Evolutionary conservation across 306 rosid genomes (phyloP).

Genomic region (Datisca glomerata): DNA sequence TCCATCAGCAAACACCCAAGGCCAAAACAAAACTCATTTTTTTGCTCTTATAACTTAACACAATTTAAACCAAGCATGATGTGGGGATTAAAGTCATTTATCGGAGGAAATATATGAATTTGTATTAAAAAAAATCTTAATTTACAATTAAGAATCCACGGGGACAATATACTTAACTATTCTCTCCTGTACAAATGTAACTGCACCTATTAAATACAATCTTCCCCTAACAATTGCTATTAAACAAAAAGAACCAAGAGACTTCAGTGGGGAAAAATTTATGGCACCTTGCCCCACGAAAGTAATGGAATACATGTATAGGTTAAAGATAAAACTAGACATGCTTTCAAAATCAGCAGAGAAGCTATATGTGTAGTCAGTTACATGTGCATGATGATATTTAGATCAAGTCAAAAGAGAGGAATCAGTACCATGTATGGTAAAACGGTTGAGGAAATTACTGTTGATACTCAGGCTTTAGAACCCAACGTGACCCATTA

Average conservation of each 20-base stretch:
- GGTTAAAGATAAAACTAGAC: background rate
- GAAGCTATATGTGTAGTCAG: background rate
- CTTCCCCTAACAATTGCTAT: background rate
- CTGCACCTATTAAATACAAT: background rate
- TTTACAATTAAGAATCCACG: no score
- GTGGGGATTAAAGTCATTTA: background rate
- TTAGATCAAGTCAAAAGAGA: background rate
- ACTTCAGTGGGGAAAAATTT: background rate
- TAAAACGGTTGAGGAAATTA: slow-evolving; percentile 2
- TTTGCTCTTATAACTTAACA: no score
- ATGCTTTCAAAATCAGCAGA: background rate
- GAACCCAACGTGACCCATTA: slow-evolving; percentile 59
- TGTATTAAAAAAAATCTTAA: background rate
- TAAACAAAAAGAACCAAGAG: background rate
- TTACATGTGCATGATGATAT: background rate
- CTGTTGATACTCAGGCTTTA: slow-evolving; percentile 62
- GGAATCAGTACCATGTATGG: background rate
- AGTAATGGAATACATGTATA: background rate
- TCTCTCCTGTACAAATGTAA: background rate
- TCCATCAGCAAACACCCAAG: no score
- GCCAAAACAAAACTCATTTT: no score
- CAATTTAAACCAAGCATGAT: no score
- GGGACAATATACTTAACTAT: no score
- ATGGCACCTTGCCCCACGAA: background rate
- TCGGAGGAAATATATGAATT: background rate